Percentiles rank a stretch among this genome's conserved stretches.
These are phyloP conservation scores for Lachnellula hyalina DNA, from an alignment of 2,329 filamentous ascomycete genomes.

Conservation along the genomic window DNA sequence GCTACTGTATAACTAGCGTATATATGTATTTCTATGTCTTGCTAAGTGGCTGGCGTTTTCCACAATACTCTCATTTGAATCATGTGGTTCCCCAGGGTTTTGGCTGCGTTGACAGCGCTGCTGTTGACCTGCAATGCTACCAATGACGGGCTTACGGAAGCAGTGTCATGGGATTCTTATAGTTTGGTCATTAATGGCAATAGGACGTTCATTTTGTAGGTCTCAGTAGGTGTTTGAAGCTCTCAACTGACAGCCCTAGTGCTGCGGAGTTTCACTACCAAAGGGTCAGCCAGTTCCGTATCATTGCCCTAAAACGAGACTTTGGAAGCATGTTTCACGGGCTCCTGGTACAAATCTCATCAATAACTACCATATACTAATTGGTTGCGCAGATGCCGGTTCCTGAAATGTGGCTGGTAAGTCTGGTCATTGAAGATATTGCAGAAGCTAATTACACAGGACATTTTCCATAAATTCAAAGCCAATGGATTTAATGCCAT, in stretches of 20 bases:
- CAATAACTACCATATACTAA: too few species aligned
- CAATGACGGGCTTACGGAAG: slow-evolving; percentile 37
- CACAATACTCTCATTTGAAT: neutral
- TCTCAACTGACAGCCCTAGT: slow-evolving; percentile 12
- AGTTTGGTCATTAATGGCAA: slow-evolving; percentile 45
- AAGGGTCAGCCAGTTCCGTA: slow-evolving; percentile 21
- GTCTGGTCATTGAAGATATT: slow-evolving; percentile 2
- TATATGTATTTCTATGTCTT: neutral
- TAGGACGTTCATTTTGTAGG: slow-evolving; percentile 41
- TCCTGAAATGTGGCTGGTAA: slow-evolving; percentile 44
- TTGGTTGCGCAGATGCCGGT: slow-evolving; percentile 36
- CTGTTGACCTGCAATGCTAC: slow-evolving; percentile 30
- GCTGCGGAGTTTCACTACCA: slow-evolving; percentile 47
- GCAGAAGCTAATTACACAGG: slow-evolving; percentile 24
- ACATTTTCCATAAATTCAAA: slow-evolving; percentile 50
- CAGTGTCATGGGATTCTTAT: slow-evolving; percentile 46
- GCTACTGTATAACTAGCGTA: slow-evolving; percentile 7
- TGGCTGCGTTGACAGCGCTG: slow-evolving; percentile 20
- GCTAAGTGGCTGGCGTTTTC: neutral
- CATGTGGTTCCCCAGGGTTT: slow-evolving; percentile 23
- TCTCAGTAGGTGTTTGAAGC: neutral
- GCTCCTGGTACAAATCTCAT: too few species aligned
- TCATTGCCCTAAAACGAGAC: too few species aligned
- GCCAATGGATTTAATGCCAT: slow-evolving; percentile 49
- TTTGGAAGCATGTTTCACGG: too few species aligned